Evolutionary conservation across 768 basidiomycete genomes (phyloP).

Genomic region (Mycena amicta): DNA sequence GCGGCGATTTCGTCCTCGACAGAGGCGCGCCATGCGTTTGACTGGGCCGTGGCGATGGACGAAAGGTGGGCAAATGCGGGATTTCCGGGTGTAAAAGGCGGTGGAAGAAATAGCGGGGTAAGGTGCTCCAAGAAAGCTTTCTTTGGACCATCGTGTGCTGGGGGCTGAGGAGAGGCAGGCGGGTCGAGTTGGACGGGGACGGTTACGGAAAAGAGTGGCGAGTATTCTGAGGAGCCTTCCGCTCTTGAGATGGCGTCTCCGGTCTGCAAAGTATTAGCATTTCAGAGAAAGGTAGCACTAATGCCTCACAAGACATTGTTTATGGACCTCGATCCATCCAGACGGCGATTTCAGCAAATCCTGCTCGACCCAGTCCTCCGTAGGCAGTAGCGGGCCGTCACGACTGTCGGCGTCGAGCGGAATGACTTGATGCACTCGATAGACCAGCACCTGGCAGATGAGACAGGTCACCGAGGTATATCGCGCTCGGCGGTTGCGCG

Average conservation of each 20-base stretch:
- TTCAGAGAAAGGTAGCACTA: background rate
- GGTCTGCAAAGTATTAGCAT: conserved; percentile 30
- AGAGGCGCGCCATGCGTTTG: conserved; percentile 52
- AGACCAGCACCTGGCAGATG: conserved; percentile 62
- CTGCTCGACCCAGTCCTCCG: conserved; percentile 76
- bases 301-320: conserved; percentile 64
- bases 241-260: conserved; percentile 39
- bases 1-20: conserved; percentile 57
- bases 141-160: conserved; percentile 27
- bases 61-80: conserved; percentile 69
- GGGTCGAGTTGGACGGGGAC: conserved; percentile 39
- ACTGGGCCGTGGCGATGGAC: conserved; percentile 55
- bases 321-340: conserved; percentile 77
- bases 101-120: conserved; percentile 68
- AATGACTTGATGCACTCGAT: conserved; percentile 69
- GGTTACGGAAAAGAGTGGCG: conserved; percentile 47
- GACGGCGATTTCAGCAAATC: conserved; percentile 66
- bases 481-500: conserved; percentile 54
- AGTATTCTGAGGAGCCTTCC: conserved; percentile 47
- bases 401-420: conserved; percentile 58
- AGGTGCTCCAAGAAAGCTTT: conserved; percentile 52
- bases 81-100: conserved; percentile 77
- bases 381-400: conserved; percentile 68
- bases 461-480: conserved; percentile 71
- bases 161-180: conserved; percentile 26